Evolutionary conservation across 192 early-diverging fungal species (phyloP).

Genomic region (Podila epigama): DNA sequence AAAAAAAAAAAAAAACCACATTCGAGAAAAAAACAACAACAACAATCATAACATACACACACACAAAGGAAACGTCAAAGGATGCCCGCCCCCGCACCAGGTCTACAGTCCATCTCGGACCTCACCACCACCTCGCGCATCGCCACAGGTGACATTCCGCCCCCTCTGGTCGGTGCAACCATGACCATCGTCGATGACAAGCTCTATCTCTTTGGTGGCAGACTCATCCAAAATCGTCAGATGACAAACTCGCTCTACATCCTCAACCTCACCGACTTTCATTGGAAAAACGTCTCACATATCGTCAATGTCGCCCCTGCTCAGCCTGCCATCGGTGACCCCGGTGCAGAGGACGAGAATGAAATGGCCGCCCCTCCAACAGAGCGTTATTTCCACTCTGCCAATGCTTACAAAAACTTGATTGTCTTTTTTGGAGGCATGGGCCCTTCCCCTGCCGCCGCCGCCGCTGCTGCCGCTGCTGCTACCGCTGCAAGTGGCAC

Average conservation of each 20-base stretch:
- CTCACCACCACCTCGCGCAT: conserved; percentile 53
- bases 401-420: conserved; percentile 64
- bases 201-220: conserved; percentile 76
- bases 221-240: conserved; percentile 69
- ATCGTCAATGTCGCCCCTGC: conserved; percentile 28
- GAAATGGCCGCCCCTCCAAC: conserved; percentile 37
- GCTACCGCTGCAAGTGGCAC: no score
- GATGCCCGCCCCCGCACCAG: conserved; percentile 28
- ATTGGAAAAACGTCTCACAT: conserved; percentile 65
- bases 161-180: conserved; percentile 75
- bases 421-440: conserved; percentile 80
- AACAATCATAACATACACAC: neutral
- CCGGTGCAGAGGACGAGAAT: conserved; percentile 46
- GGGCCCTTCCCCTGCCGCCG: conserved; percentile 62
- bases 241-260: conserved; percentile 76
- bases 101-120: conserved; percentile 63
- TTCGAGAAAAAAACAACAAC: neutral
- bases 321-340: conserved; percentile 32
- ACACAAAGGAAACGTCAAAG: neutral
- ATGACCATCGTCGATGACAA: conserved; percentile 64
- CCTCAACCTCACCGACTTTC: conserved; percentile 66
- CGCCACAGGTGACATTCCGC: conserved; percentile 73
- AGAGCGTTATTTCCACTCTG: conserved; percentile 78
- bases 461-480: conserved; percentile 32
- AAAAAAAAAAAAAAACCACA: neutral